Evolutionary conservation across 73 alveolate species (phyloP), one percentile per base, ranked within the genome.

Genomic region (Paramecium sonneborni): DNA sequence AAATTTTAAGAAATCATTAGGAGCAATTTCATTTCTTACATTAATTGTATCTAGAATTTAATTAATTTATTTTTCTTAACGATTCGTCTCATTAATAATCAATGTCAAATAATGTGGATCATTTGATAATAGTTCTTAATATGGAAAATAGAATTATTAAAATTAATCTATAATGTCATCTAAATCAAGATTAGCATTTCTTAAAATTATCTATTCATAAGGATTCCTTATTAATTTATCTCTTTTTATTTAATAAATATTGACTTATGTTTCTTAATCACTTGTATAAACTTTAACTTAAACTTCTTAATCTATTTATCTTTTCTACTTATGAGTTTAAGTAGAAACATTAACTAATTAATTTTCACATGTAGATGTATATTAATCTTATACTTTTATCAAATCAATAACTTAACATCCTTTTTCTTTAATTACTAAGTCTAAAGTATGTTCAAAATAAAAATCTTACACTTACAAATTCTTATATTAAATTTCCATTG

Each of bases 191-290:
- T 28, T n/a, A 34, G 87, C n/a, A 37, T 74, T 28, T 23, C 20
- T 74, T 28, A 74, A 74, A 28, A 74, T 34, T 14, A 11, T 34
- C 12, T 74, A 35, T 74, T 74, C 87, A 37, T 37, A 37, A 0
- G 58, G 32, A 74, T 74, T 74, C 7, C 87, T 74, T 0, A 39
- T 34, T 23, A 74, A 8, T 37, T 39, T 74, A 34, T 74, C 87
- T 37, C 58, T 74, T 39, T 34, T 74, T 0, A 74, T 37, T 37
- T 37, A 14, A 74, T 74, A 74, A 12, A 74, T 1, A 74, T n/a
- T 37, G 5, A 74, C 87, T 37, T 74, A 37, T 34, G 87, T 74
- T 39, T 74, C 87, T 74, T 74, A 34, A n/a, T 28, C 44, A 1
- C 2, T 74, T 12, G 56, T 11, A n/a, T 74, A 10, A 18, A 39